A percentile compares a stretch with the other conserved stretches of the same genome.
Conservation (phyloP, 2,329 filamentous ascomycete genomes). For the Fusarium sarcochroum region DNA sequence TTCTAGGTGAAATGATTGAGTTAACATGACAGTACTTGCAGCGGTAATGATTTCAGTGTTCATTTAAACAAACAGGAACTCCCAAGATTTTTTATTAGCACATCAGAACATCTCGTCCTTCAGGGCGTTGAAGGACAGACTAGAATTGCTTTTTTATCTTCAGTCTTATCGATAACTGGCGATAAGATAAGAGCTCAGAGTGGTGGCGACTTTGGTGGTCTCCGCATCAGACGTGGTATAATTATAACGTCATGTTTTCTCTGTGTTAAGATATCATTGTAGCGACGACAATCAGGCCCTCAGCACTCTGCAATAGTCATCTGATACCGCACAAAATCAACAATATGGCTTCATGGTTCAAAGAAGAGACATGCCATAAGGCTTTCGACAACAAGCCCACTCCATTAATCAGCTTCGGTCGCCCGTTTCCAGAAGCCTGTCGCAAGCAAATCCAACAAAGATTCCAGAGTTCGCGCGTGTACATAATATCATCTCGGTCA, state of each 20-base stretch:
- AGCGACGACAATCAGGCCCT: background rate
- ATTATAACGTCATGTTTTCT: background rate
- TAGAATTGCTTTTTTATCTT: too few relatives aligned
- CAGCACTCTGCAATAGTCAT: background rate
- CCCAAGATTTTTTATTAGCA: too few relatives aligned
- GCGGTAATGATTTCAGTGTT: too few relatives aligned
- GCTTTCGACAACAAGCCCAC: conserved; percentile 10
- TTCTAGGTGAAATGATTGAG: too few relatives aligned
- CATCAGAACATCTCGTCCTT: too few relatives aligned
- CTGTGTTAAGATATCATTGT: background rate
- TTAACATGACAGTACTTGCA: too few relatives aligned
- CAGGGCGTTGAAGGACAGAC: too few relatives aligned
- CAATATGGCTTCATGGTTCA: background rate
- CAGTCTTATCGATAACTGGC: background rate
- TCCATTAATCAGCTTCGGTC: conserved; percentile 9
- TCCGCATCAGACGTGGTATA: background rate
- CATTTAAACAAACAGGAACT: too few relatives aligned
- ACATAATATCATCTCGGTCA: conserved; percentile 13
- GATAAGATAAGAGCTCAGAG: background rate
- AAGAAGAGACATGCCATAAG: background rate
- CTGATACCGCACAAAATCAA: background rate
- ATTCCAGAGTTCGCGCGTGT: background rate
- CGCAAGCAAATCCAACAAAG: background rate
- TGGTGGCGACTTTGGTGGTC: background rate
- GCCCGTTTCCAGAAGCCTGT: conserved; percentile 11